These are phyloP conservation scores for Grammothele lineata DNA, from an alignment of 768 basidiomycete genomes.

Conservation along the genomic window DNA sequence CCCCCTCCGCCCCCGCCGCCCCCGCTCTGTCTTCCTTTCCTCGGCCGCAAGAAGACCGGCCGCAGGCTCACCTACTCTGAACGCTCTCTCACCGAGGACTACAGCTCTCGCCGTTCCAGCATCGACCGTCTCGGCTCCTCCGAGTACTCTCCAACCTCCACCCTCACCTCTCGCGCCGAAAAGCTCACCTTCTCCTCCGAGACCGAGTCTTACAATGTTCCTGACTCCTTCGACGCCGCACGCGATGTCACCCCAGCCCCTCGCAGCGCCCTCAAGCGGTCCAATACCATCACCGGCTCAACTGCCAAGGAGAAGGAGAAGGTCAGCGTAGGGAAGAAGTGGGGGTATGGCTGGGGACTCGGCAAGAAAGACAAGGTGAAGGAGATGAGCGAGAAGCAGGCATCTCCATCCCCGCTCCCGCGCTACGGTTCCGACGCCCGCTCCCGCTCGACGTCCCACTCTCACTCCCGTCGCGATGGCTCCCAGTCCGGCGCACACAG, in stretches of 20 bases:
- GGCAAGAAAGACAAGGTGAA: slow-evolving; percentile 43
- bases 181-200: slow-evolving; percentile 30
- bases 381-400: slow-evolving; percentile 29
- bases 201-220: slow-evolving; percentile 25
- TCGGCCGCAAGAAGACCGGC: slow-evolving; percentile 17
- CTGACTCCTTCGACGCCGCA: slow-evolving; percentile 12
- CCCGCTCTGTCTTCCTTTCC: slow-evolving; percentile 27
- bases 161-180: slow-evolving; percentile 28
- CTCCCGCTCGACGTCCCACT: not conserved
- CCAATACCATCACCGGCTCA: slow-evolving; percentile 10
- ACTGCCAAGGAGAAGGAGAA: slow-evolving; percentile 9
- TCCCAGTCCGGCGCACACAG: no score
- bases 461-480: slow-evolving; percentile 6
- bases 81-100: slow-evolving; percentile 18
- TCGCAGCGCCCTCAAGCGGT: slow-evolving; percentile 12
- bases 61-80: slow-evolving; percentile 24
- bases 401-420: slow-evolving; percentile 24
- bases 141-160: slow-evolving; percentile 31
- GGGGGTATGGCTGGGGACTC: slow-evolving; percentile 62
- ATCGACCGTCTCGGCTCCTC: slow-evolving; percentile 20
- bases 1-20: slow-evolving; percentile 29
- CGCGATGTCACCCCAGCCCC: slow-evolving; percentile 20
- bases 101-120: slow-evolving; percentile 22
- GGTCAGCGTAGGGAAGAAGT: slow-evolving; percentile 23
- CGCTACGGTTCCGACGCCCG: slow-evolving; percentile 15